phyloP scores from a whole-genome alignment of 345 rosid genomes.

The Lumnitzera racemosa region DNA sequence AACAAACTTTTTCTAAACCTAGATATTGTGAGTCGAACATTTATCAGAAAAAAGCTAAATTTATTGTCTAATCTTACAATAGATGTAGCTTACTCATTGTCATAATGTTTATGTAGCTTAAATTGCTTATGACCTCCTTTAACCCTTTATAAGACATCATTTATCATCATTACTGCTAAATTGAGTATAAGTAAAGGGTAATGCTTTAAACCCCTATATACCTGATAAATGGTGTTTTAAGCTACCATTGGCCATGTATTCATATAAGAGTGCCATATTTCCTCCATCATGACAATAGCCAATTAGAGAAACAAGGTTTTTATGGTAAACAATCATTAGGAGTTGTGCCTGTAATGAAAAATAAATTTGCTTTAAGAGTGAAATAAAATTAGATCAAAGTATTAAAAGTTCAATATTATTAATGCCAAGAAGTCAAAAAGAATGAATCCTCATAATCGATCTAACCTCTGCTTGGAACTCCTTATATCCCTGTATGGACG shows the following conservation, averaged over 20 bases:
- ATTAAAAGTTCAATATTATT: not conserved
- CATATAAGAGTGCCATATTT: conserved; percentile 32
- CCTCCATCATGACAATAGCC: conserved; percentile 41
- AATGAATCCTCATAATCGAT: too few relatives aligned
- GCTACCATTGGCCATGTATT: conserved; percentile 40
- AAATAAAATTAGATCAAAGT: not conserved
- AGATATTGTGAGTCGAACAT: too few relatives aligned
- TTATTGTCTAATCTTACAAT: too few relatives aligned
- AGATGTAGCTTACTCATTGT: too few relatives aligned
- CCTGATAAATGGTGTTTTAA: conserved; percentile 29
- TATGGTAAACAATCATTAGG: conserved; percentile 27
- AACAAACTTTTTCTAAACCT: too few relatives aligned
- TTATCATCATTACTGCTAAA: not conserved
- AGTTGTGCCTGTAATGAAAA: conserved; percentile 26
- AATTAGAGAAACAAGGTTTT: conserved; percentile 32
- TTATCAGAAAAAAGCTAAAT: too few relatives aligned
- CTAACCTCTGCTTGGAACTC: conserved; percentile 42
- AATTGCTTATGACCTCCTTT: too few relatives aligned
- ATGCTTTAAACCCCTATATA: not conserved
- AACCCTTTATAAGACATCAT: not conserved
- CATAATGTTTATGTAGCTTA: too few relatives aligned
- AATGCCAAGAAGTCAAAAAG: not conserved
- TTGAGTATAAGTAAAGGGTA: not conserved
- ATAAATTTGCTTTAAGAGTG: not conserved
- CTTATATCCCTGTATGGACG: conserved; percentile 31